A percentile compares a stretch with the other conserved stretches of the same genome.
Conservation (phyloP, 306 rosid species). For the Trifolium dubium region DNA sequence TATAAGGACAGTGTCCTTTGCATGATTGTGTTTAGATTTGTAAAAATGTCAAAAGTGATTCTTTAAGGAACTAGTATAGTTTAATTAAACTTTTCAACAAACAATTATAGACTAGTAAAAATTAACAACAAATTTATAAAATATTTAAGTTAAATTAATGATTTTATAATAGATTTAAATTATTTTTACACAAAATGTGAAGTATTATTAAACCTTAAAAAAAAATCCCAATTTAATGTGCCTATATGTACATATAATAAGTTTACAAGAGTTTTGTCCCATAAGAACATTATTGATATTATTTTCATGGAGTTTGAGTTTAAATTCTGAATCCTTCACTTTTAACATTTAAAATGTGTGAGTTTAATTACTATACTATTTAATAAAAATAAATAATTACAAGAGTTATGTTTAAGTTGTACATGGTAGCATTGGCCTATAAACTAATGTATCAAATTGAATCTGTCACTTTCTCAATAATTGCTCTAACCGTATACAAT, state of each 20-base stretch:
- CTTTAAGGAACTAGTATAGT: background rate
- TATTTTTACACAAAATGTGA: background rate
- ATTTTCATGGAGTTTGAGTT: no score
- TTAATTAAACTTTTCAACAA: background rate
- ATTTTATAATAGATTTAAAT: background rate
- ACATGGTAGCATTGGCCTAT: no score
- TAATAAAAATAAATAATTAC: background rate
- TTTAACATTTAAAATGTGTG: no score
- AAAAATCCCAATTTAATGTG: background rate
- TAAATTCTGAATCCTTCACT: no score
- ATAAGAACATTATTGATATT: no score
- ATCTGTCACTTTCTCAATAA: background rate
- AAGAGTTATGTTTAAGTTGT: background rate
- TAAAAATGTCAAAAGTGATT: background rate
- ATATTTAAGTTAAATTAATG: background rate
- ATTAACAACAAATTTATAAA: no score
- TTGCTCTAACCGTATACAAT: background rate
- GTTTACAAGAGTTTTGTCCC: background rate
- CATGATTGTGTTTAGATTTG: background rate
- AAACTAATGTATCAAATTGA: background rate
- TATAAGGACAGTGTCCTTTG: background rate
- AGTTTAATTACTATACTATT: no score
- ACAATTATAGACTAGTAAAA: no score
- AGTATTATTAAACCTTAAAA: background rate
- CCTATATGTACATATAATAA: background rate